phyloP scores from a whole-genome alignment of 148 eudicot species.

The Cornus controversa region DNA sequence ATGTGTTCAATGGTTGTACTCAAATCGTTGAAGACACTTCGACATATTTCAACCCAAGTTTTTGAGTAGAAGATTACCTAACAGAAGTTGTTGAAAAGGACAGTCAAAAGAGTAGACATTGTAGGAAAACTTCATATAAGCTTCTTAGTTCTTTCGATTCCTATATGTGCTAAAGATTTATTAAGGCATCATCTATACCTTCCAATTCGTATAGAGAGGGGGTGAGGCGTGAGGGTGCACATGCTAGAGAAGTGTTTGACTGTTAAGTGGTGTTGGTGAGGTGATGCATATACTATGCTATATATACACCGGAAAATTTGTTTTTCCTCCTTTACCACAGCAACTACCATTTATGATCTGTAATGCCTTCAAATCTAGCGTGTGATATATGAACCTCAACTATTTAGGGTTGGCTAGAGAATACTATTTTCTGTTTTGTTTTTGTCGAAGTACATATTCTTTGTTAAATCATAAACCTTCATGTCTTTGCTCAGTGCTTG shows the following conservation, averaged over 20 bases:
- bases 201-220: neutral
- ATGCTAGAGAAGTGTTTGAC: neutral
- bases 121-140: neutral
- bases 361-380: neutral
- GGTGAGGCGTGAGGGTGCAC: neutral
- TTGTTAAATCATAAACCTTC: neutral
- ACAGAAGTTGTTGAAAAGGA: neutral
- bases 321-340: too few relatives aligned
- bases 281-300: neutral
- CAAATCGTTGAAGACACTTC: too few relatives aligned
- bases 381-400: neutral
- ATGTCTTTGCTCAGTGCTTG: neutral
- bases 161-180: neutral
- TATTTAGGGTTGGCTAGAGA: neutral
- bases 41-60: too few relatives aligned
- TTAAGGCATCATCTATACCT: neutral
- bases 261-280: neutral
- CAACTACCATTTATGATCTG: too few relatives aligned
- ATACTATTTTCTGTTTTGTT: too few relatives aligned
- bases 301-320: too few relatives aligned
- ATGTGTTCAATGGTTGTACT: too few relatives aligned
- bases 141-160: neutral
- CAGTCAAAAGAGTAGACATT: neutral
- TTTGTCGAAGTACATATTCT: neutral
- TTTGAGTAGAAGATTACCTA: too few relatives aligned